Base-by-base conservation (phyloP, 2,329 filamentous ascomycete species). In the Nemania sp. region DNA sequence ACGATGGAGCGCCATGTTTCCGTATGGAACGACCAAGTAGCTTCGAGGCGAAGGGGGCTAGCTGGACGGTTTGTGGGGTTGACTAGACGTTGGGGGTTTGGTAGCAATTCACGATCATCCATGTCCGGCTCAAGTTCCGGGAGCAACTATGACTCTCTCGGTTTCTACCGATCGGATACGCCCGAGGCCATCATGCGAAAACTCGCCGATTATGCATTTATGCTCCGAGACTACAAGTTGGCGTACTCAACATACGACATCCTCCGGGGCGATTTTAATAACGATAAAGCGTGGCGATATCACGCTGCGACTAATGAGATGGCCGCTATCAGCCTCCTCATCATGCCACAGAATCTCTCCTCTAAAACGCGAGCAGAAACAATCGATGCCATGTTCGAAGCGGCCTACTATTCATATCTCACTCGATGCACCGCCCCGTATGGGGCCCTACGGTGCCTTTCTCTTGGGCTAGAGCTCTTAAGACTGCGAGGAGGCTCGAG, bases 11-110 rank as follows among this genome's bases (percentile, higher is more conserved):
- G 95, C 64, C 90, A 92, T 72, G 88, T 97, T 11, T 91, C 93
- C 5, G 86, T 94, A 5, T 99, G 96, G 97, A 99, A 99, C 76
- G 96, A 99, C 75, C 95, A 98, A 79, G 92, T 98, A 27, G 94
- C 95, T 18, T 98, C 97, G 13, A 88, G 93, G 66, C 87, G 97
- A 65, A 90, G 93, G 76, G 97, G 97, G 15, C 86, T 99, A 55
- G 92, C 92, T 63, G 97, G 97, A 11, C 89, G 94, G n/a, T 95
- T 99, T 79, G 94, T 97, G 85, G 97, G 92, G 10, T 85, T 99
- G 64, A 97, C 94, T 0, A 94, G 96, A 76, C 91, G 94, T 73
- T 98, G 93, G 89, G 90, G 90, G 0, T 97, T 98, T 75, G 93
- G 93, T 35, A 85, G 87, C 52, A 84, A 86, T 55, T 88, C 88